phyloP scores from a whole-genome alignment of 345 rosid genomes.

The Pseudoturritis turrita region DNA sequence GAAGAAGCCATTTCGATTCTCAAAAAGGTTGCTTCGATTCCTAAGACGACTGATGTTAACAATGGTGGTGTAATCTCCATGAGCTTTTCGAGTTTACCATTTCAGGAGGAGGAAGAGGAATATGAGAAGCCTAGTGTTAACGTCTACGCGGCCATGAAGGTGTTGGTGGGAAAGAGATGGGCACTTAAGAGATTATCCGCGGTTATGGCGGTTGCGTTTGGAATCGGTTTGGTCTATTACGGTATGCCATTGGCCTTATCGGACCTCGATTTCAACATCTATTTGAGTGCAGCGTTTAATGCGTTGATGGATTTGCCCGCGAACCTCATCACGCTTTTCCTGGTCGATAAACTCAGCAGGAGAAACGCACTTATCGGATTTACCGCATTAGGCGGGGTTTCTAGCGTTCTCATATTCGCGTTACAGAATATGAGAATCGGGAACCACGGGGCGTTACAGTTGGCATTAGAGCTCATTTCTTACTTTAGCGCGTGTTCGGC shows the following conservation, averaged over 20 bases:
- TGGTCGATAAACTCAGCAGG: conserved; percentile 42
- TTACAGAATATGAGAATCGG: conserved; percentile 24
- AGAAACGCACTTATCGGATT: conserved; percentile 39
- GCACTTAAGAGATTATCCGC: conserved; percentile 40
- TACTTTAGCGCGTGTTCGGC: conserved; percentile 54
- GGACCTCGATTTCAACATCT: conserved; percentile 51
- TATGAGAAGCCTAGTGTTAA: conserved; percentile 27
- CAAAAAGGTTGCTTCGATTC: conserved; percentile 34
- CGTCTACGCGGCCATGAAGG: conserved; percentile 42
- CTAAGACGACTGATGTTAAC: not conserved
- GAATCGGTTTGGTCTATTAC: conserved; percentile 61
- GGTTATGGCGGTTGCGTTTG: conserved; percentile 44
- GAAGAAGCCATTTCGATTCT: conserved; percentile 53
- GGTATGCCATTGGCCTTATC: conserved; percentile 70
- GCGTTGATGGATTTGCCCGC: conserved; percentile 67
- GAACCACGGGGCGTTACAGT: conserved; percentile 19
- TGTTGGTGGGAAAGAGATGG: conserved; percentile 45
- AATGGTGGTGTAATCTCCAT: conserved; percentile 5
- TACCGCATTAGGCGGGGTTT: conserved; percentile 40
- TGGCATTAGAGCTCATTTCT: conserved; percentile 54
- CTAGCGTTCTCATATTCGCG: conserved; percentile 39
- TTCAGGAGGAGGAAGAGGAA: conserved; percentile 28
- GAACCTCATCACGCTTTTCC: conserved; percentile 39
- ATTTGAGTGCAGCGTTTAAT: conserved; percentile 53
- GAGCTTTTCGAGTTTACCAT: conserved; percentile 33